phyloP scores from a whole-genome alignment of 2,329 filamentous ascomycete genomes.

The Colletotrichum nymphaeae region DNA sequence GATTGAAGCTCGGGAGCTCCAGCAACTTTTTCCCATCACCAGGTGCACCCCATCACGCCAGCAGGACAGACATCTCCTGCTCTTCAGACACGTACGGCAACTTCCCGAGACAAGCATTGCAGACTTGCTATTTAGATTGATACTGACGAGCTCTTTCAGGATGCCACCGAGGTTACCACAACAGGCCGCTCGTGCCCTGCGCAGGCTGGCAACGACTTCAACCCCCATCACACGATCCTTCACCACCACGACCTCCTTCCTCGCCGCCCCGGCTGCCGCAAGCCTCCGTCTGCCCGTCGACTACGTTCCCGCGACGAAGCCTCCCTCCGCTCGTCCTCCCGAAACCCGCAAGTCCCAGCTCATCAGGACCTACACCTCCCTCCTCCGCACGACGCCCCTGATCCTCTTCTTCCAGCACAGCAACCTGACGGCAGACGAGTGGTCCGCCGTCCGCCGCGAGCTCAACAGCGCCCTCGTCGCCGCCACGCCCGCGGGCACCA shows the following conservation, averaged over 20 bases:
- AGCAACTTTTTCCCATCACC: slow-evolving; percentile 31
- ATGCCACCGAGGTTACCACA: slow-evolving; percentile 37
- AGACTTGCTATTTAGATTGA: no score
- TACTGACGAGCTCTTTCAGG: neutral
- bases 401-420: slow-evolving; percentile 85
- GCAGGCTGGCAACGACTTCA: slow-evolving; percentile 32
- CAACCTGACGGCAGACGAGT: slow-evolving; percentile 76
- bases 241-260: slow-evolving; percentile 21
- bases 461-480: slow-evolving; percentile 55
- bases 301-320: slow-evolving; percentile 77
- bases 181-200: slow-evolving; percentile 32
- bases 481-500: slow-evolving; percentile 52
- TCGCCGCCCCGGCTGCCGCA: slow-evolving; percentile 41
- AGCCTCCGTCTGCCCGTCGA: slow-evolving; percentile 54
- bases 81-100: slow-evolving; percentile 20
- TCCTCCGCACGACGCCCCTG: slow-evolving; percentile 86
- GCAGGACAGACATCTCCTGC: slow-evolving; percentile 23
- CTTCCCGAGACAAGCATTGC: neutral
- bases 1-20: slow-evolving; percentile 31
- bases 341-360: slow-evolving; percentile 93
- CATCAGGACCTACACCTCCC: slow-evolving; percentile 84
- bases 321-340: slow-evolving; percentile 86
- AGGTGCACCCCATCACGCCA: slow-evolving; percentile 9
- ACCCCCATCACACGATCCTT: slow-evolving; percentile 28
- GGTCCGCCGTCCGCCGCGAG: slow-evolving; percentile 57